phyloP scores from a whole-genome alignment of 805 yeast species.

The Ogataea kodamae region DNA sequence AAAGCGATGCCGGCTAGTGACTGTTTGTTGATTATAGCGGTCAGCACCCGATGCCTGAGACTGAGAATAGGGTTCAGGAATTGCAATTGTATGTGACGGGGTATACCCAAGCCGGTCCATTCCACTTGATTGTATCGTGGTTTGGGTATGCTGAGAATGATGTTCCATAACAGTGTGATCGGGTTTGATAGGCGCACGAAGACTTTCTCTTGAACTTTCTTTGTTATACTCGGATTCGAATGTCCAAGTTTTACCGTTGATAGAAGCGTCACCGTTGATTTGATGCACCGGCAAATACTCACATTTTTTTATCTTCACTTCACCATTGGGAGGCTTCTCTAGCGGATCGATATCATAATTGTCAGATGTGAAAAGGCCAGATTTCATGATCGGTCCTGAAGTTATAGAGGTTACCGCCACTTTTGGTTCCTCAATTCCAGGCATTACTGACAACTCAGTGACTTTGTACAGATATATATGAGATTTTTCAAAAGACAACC shows the following conservation, averaged over 20 bases:
- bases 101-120: constrained; percentile 27
- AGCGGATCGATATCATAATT: constrained; percentile 5
- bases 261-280: constrained; percentile 2
- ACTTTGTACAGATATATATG: neutral
- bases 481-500: neutral
- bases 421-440: neutral
- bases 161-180: constrained; percentile 10
- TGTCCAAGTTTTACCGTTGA: constrained; percentile 1
- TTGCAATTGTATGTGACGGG: constrained; percentile 27
- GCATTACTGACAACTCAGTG: constrained; percentile 1
- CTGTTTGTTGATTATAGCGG: constrained; percentile 16
- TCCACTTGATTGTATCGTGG: constrained; percentile 19
- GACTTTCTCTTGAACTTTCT: constrained; percentile 11
- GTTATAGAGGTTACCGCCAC: constrained; percentile 12
- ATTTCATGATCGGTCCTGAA: constrained; percentile 5
- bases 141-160: constrained; percentile 11
- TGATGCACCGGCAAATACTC: too few species aligned
- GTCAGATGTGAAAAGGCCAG: constrained; percentile 1
- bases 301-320: constrained; percentile 17
- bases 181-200: constrained; percentile 5
- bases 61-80: constrained; percentile 28
- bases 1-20: constrained; percentile 18
- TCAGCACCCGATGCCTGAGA: constrained; percentile 20
- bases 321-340: constrained; percentile 12
- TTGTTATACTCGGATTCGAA: constrained; percentile 4